These are phyloP conservation scores for Linanthus parryae DNA, from an alignment of 148 eudicot genomes.

Conservation along the genomic window DNA sequence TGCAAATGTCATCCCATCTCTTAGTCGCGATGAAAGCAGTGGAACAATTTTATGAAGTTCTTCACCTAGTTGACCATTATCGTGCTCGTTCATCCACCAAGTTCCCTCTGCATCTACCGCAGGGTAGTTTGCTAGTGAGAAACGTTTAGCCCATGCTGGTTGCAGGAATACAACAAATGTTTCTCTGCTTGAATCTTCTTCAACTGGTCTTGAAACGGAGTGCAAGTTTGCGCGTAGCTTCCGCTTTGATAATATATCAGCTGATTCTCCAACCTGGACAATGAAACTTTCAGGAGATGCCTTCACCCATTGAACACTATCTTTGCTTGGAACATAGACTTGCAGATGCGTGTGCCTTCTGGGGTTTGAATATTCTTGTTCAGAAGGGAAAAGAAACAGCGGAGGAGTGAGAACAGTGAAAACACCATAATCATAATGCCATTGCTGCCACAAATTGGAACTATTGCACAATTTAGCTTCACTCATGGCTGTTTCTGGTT, in stretches of 20 bases:
- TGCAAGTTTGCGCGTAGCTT: slow-evolving; percentile 77
- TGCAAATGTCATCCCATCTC: slow-evolving; percentile 90
- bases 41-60: slow-evolving; percentile 60
- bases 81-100: slow-evolving; percentile 14
- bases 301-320: slow-evolving; percentile 40
- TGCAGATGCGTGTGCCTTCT: slow-evolving; percentile 63
- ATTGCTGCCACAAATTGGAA: slow-evolving; percentile 74
- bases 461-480: slow-evolving; percentile 7
- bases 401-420: slow-evolving; percentile 76
- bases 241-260: slow-evolving; percentile 67
- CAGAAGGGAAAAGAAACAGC: slow-evolving; percentile 45
- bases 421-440: slow-evolving; percentile 96
- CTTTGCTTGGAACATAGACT: slow-evolving; percentile 48
- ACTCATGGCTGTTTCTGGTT: slow-evolving; percentile 7
- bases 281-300: slow-evolving; percentile 59
- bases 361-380: slow-evolving; percentile 45
- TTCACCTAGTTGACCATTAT: slow-evolving; percentile 21
- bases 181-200: slow-evolving; percentile 61
- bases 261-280: slow-evolving; percentile 89
- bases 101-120: slow-evolving; percentile 14
- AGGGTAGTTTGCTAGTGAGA: slow-evolving; percentile 47
- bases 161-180: slow-evolving; percentile 89
- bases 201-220: slow-evolving; percentile 48
- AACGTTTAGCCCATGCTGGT: slow-evolving; percentile 70
- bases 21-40: slow-evolving; percentile 55